Base-by-base conservation (phyloP, 192 early-diverging fungal genomes). In the Coemansia sp. region DNA sequence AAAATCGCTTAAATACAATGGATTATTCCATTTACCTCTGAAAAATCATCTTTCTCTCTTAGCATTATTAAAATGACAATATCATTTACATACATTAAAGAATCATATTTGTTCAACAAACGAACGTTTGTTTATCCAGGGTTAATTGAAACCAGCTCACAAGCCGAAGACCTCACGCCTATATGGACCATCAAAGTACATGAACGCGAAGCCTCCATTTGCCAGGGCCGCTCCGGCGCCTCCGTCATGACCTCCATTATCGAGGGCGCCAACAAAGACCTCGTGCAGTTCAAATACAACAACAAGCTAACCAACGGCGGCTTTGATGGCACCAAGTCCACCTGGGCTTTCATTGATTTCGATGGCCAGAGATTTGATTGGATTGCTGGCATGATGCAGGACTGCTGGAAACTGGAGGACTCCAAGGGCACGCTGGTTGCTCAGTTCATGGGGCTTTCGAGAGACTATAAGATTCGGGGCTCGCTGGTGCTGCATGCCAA, bases 341-440 rank as follows among this genome's bases (percentile, higher is more conserved):
- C 71, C 14, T 74, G 71, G 71, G 59, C 64, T 0, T 67, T 74
- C 30, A 45, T 63, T 31, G 65, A 68, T 50, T 74, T 67, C 57
- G 71, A 74, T 12, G 71, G 71, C 26, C 33, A 51, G 40, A 37
- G 71, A 10, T 74, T 67, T 31, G 65, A 67, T 49, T 74, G 71
- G 71, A 23, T 74, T 19, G 71, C 64, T 13, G 65, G 71, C 37
- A 74, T 74, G 36, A 67, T 74, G 64, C 64, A 74, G 31, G 52
- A 67, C 53, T 67, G 71, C 55, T 74, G 71, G 71, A 74, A 74
- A 54, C 63, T 74, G 5, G 71, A 74, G 38, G 56, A 74, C 44
- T 23, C 57, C 12, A 33, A 59, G 5, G 65, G 71, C 26, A 36
- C 39, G 8, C 23, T 28, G 6, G 42, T 74, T 15, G 71, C 71